phyloP scores from a whole-genome alignment of 2,329 filamentous ascomycete species.

The Pyrenophora seminiperda region DNA sequence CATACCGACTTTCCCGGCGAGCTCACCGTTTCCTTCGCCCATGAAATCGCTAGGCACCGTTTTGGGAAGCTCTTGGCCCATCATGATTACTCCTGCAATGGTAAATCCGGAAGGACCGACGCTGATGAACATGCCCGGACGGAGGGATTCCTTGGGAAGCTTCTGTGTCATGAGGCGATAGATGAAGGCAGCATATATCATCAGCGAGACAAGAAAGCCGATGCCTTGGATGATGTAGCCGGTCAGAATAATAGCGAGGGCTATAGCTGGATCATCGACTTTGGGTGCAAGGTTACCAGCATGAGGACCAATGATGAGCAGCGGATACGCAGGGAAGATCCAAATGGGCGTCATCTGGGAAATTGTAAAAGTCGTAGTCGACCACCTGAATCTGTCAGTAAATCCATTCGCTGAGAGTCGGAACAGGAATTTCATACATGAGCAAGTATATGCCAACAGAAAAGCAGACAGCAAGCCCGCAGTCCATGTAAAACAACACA shows the following conservation, averaged over 20 bases:
- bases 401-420: neutral
- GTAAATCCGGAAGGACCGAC: conserved; percentile 78
- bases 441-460: conserved; percentile 76
- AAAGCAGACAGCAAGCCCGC: conserved; percentile 67
- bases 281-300: conserved; percentile 63
- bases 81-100: conserved; percentile 63
- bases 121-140: conserved; percentile 84
- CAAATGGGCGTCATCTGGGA: conserved; percentile 86
- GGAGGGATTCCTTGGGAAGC: conserved; percentile 73
- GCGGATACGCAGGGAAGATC: conserved; percentile 85
- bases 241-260: conserved; percentile 63
- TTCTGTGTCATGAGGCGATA: conserved; percentile 90
- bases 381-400: conserved; percentile 57
- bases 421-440: conserved; percentile 58
- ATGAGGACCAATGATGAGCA: conserved; percentile 76
- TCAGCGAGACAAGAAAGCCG: conserved; percentile 69
- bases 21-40: conserved; percentile 56
- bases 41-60: conserved; percentile 61
- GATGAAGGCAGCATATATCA: conserved; percentile 83
- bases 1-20: conserved; percentile 61
- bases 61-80: conserved; percentile 58
- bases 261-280: conserved; percentile 47
- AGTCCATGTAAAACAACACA: conserved; percentile 76
- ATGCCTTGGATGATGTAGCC: conserved; percentile 68
- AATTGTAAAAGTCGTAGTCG: conserved; percentile 70